These are phyloP conservation scores for Kazachstania bromeliacearum DNA, from an alignment of 805 yeast species.

Conservation along the genomic window DNA sequence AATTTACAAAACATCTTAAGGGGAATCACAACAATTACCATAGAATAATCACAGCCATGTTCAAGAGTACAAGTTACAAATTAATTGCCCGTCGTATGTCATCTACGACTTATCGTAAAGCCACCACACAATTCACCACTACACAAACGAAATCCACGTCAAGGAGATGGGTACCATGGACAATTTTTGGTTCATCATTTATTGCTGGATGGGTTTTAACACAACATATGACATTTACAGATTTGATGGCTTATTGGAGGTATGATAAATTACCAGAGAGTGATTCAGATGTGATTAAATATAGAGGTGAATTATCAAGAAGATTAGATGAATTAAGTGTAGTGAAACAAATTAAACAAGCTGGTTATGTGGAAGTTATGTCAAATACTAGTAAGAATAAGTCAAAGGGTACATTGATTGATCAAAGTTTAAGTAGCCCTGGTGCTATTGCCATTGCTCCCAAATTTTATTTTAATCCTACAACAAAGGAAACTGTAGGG, in stretches of 20 bases:
- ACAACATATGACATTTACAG: constrained; percentile 29
- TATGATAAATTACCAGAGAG: constrained; percentile 25
- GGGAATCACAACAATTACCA: background rate
- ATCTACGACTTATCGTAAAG: no score
- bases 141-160: no score
- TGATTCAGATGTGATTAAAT: constrained; percentile 23
- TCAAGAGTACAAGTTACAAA: no score
- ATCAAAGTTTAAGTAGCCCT: constrained; percentile 48
- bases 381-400: constrained; percentile 9
- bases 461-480: constrained; percentile 48
- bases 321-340: constrained; percentile 42
- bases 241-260: constrained; percentile 28
- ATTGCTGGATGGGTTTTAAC: constrained; percentile 26
- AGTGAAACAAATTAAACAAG: constrained; percentile 37
- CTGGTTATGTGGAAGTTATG: constrained; percentile 30
- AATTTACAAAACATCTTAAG: background rate
- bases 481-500: constrained; percentile 50
- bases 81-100: no score
- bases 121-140: constrained; percentile 1
- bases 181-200: constrained; percentile 26
- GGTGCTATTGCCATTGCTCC: constrained; percentile 79
- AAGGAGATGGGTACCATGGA: constrained; percentile 17
- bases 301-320: constrained; percentile 33
- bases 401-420: constrained; percentile 30
- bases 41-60: no score